phyloP scores from a whole-genome alignment of 441 rosid species.

The Adansonia madagascariensis region DNA sequence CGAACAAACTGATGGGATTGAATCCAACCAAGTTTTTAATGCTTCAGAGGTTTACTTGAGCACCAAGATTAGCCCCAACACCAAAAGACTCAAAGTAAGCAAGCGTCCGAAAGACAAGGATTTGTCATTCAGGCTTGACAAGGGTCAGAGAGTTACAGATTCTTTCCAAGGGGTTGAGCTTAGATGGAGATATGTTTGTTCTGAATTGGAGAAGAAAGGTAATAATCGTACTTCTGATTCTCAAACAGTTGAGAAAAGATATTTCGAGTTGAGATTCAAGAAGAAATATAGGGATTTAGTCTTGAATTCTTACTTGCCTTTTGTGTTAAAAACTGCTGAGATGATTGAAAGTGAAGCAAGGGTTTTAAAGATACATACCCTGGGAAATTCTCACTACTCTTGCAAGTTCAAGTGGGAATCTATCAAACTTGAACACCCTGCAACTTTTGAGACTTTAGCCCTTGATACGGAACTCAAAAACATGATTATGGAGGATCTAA shows the following conservation, averaged over 20 bases:
- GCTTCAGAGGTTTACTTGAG: conserved; percentile 17
- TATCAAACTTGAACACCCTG: conserved; percentile 22
- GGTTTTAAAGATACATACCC: conserved; percentile 30
- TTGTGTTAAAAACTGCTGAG: conserved; percentile 27
- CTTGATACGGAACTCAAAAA: conserved; percentile 17
- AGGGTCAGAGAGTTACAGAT: conserved; percentile 32
- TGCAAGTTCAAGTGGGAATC: conserved; percentile 16
- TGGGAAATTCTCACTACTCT: background rate
- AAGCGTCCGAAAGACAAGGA: conserved; percentile 1
- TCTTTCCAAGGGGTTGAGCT: conserved; percentile 23
- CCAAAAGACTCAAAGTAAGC: conserved; percentile 7
- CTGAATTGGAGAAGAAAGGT: conserved; percentile 10
- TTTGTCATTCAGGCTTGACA: conserved; percentile 19
- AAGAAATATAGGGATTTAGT: conserved; percentile 31
- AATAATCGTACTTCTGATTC: background rate
- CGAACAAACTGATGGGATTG: conserved; percentile 14
- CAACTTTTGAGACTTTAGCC: conserved; percentile 16
- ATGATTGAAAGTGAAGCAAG: conserved; percentile 29
- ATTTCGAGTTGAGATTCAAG: conserved; percentile 35
- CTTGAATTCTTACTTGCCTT: conserved; percentile 31
- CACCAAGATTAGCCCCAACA: conserved; percentile 19
- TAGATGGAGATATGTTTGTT: conserved; percentile 28
- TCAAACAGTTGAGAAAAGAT: background rate
- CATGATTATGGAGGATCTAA: conserved; percentile 36
- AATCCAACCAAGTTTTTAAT: background rate